phyloP scores from a whole-genome alignment of 164 flowering plant species.

The Protea cynaroides region DNA sequence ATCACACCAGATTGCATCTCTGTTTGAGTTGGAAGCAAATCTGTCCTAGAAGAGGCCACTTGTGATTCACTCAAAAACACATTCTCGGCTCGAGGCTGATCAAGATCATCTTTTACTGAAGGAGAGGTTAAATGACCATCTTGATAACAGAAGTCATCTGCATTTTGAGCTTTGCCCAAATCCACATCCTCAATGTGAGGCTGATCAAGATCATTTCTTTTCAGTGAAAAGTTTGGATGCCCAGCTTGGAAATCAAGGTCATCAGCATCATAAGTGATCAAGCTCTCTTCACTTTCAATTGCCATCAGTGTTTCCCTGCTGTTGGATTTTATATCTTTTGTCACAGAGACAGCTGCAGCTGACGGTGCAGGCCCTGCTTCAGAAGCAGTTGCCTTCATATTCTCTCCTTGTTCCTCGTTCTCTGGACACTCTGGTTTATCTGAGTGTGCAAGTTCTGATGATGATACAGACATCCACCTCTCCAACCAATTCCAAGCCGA shows the following conservation, averaged over 20 bases:
- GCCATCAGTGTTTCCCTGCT: constrained; percentile 14
- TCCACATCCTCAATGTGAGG: constrained; percentile 21
- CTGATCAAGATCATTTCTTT: constrained; percentile 22
- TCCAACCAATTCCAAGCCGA: constrained; percentile 94
- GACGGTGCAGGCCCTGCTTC: constrained; percentile 18
- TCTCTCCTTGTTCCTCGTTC: constrained; percentile 17
- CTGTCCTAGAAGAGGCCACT: constrained; percentile 15
- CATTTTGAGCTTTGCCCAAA: constrained; percentile 4
- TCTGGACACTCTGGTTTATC: constrained; percentile 23
- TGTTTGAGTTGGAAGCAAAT: constrained; percentile 14
- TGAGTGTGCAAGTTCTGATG: constrained; percentile 26
- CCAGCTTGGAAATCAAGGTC: constrained; percentile 28
- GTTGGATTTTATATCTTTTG: constrained; percentile 18
- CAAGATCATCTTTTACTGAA: constrained; percentile 19
- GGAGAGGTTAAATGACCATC: constrained; percentile 20
- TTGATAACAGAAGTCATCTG: constrained; percentile 24
- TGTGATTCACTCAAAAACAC: constrained; percentile 10
- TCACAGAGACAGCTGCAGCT: constrained; percentile 24
- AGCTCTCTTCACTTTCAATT: constrained; percentile 36
- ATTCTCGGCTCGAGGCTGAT: constrained; percentile 22
- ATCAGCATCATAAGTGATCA: constrained; percentile 34
- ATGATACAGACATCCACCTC: constrained; percentile 81
- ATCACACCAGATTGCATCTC: constrained; percentile 17
- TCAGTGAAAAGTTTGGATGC: constrained; percentile 17
- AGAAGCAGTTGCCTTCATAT: constrained; percentile 10